Conservation (phyloP, 225 moss, liverwort and hornwort genomes). For the Asterella californica region DNA sequence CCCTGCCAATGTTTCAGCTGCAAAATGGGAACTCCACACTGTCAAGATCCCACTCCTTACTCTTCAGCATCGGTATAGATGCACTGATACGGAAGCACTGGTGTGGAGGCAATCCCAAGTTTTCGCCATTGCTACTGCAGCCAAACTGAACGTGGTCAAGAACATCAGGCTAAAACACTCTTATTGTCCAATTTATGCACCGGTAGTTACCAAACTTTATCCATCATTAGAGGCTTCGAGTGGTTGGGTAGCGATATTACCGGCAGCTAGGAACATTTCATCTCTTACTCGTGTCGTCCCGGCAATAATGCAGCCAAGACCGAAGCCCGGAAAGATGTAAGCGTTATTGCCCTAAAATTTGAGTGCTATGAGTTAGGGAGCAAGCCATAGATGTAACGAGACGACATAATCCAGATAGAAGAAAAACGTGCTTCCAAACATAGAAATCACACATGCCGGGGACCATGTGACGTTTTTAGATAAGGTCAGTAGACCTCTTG, state of each 20-base stretch:
- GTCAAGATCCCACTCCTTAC: background rate
- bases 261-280: constrained; percentile 86
- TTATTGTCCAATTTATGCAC: too few species aligned
- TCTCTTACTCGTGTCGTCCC: constrained; percentile 71
- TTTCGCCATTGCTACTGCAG: too few species aligned
- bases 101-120: too few species aligned
- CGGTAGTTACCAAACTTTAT: background rate
- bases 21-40: constrained; percentile 2
- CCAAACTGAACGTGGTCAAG: too few species aligned
- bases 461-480: background rate
- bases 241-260: constrained; percentile 28
- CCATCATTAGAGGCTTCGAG: background rate
- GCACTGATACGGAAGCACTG: background rate
- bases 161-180: too few species aligned
- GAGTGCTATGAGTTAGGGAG: background rate
- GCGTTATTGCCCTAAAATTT: constrained; percentile 72
- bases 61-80: background rate
- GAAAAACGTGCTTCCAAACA: background rate
- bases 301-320: constrained; percentile 71
- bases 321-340: constrained; percentile 86
- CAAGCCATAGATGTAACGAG: background rate
- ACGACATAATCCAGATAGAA: background rate
- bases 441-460: background rate
- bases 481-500: too few species aligned
- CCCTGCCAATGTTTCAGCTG: constrained; percentile 79